Base-by-base conservation (phyloP, 2,329 filamentous ascomycete species). In the Trichoderma lentiforme region DNA sequence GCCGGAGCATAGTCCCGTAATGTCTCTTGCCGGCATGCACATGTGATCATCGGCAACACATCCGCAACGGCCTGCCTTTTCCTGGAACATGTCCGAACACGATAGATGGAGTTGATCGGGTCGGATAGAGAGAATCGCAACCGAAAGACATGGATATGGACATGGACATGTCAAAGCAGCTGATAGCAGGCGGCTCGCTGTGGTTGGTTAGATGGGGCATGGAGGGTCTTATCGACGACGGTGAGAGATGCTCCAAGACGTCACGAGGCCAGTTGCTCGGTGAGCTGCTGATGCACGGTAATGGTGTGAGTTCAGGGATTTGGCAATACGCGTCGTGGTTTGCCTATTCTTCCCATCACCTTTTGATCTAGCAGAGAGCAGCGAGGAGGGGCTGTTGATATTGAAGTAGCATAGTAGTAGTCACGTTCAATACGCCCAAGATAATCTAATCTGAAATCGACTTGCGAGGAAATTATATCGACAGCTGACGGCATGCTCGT, bases 201-300 rank as follows among this genome's bases (percentile, higher is more conserved):
- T 70, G 67, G 67, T 70, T 62, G 67, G 67, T 36, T 36, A n/a
- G 32, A 26, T 2, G 30, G 21, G 28, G 30, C 56, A 61, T 34
- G 57, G 66, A 69, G 28, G 66, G 64, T 24, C 67, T 70, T 61
- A 51, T 69, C 56, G 56, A 47, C 66, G 24, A 69, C 66, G 66
- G 66, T 69, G 66, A 34, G 66, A 67, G 30, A 34, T 51, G n/a
- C 32, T 36, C 24, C 56, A 47, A 60, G 39, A 15, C 6, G 65
- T 69, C 65, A 69, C 65, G 65, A 60, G 65, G 65, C 66, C 56
- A 61, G 21, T 24, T 53, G 26, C 39, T 69, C 66, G 66, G 66
- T 69, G 66, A 69, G 56, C n/a, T 32, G 64, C 51, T 30, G 64
- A 67, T 69, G 53, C 39, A 47, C 47, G 47, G 47, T 51, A 51